These are phyloP conservation scores for Bjerkandera adusta DNA, from an alignment of 1,284 basidiomycete species.

Conservation along the genomic window DNA sequence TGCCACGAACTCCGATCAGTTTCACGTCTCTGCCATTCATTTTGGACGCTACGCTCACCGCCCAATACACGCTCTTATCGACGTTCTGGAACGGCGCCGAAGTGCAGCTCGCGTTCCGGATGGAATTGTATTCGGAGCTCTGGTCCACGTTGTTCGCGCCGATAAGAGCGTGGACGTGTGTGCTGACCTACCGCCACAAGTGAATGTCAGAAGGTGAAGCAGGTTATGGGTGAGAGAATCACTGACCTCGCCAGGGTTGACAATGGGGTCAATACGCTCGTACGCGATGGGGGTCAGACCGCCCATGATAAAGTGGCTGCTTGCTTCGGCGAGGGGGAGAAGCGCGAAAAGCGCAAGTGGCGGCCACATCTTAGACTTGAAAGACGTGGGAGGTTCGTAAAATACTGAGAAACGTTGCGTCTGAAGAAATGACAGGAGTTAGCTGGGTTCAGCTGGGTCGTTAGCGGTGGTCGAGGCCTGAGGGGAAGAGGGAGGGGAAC, in stretches of 20 bases:
- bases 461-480: constrained; percentile 6
- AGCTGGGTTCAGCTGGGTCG: constrained; percentile 7
- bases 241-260: constrained; percentile 22
- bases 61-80: constrained; percentile 30
- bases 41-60: constrained; percentile 18
- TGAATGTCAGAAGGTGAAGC: background rate
- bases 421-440: constrained; percentile 16
- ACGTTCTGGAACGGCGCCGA: constrained; percentile 23
- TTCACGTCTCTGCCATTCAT: too few species aligned
- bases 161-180: constrained; percentile 29
- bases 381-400: constrained; percentile 8
- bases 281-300: constrained; percentile 24
- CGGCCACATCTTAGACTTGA: constrained; percentile 18
- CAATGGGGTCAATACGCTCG: constrained; percentile 29
- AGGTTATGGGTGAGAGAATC: too few species aligned
- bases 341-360: constrained; percentile 20
- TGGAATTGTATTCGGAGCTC: constrained; percentile 21
- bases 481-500: background rate
- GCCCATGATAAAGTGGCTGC: constrained; percentile 28
- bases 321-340: constrained; percentile 23
- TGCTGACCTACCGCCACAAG: constrained; percentile 18
- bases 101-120: constrained; percentile 22
- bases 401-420: constrained; percentile 16
- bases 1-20: too few species aligned
- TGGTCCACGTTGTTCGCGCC: constrained; percentile 25